Base-by-base conservation (phyloP, 345 rosid species). In the Gossypium herbaceum region DNA sequence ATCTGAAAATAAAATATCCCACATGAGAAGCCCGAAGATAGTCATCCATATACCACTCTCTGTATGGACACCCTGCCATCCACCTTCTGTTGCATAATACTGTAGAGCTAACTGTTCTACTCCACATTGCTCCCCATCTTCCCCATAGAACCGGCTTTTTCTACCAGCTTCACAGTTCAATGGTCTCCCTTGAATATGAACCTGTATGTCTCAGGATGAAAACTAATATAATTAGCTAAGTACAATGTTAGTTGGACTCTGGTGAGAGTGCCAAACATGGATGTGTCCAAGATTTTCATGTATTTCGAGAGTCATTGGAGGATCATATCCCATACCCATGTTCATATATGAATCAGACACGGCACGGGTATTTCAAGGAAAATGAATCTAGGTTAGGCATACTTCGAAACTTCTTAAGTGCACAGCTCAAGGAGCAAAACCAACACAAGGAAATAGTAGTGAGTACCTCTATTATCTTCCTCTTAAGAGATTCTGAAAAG, bases 21-120 rank as follows among this genome's bases (percentile, higher is more conserved):
- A 94, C 98, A 92, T 86, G 66, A 94, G 87, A 82, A 94, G 92
- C 15, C 90, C 94, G 24, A 92, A 94, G 56, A 94, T 88, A 58
- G 94, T 91, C 86, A 94, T 80, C 98, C 98, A 92, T 61, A 92
- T 90, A 78, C 96, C 96, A 80, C 91, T 91, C 84, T 94, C 98
- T 12, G 94, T 79, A 77, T 92, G 94, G 73, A 90, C 82, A 67
- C 98, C 98, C 65, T 79, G 83, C 98, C 97, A 94, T 80, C 84
- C 88, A 60, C 98, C 97, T 47, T 87, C 92, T 41, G 86, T 86
- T 77, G 87, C 90, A 84, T 92, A 94, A 81, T 90, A 88, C 76
- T 91, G 93, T 85, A 94, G 84, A 56, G 97, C 97, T 20, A 94
- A 98, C 88, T 91, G 89, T 83, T 94, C 98, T 2, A 92, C 98